Evolutionary conservation across 192 early-diverging fungal species (phyloP).

Genomic region (Coemansia biformis): DNA sequence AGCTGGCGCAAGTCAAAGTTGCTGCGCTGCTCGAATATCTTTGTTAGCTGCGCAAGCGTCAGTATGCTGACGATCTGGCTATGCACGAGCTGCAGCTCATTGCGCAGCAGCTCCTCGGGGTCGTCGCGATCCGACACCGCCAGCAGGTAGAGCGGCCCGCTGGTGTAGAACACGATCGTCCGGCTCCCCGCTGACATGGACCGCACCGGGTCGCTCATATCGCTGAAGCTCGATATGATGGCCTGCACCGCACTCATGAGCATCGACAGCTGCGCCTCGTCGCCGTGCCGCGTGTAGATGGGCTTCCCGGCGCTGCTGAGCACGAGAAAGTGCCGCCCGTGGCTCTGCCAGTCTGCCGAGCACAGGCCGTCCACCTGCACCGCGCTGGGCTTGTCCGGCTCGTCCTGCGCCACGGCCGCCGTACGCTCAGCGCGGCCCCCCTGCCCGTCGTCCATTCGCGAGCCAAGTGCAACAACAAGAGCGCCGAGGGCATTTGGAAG

Average conservation of each 20-base stretch:
- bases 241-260: constrained; percentile 90
- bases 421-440: too few relatives aligned
- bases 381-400: too few relatives aligned
- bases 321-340: constrained; percentile 82
- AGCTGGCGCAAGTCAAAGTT: constrained; percentile 87
- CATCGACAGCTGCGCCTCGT: constrained; percentile 79
- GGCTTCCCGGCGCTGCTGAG: constrained; percentile 92
- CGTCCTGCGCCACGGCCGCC: too few relatives aligned
- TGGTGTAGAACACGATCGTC: constrained; percentile 76
- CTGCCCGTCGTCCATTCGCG: too few relatives aligned
- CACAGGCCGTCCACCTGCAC: too few relatives aligned
- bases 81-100: constrained; percentile 74
- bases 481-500: too few relatives aligned
- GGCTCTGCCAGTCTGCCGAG: constrained; percentile 36
- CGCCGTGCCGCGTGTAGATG: constrained; percentile 88
- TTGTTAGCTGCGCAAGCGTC: constrained; percentile 70
- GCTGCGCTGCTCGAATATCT: constrained; percentile 77
- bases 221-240: constrained; percentile 76
- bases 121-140: constrained; percentile 76
- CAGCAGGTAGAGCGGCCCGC: constrained; percentile 79
- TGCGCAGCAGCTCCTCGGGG: constrained; percentile 68
- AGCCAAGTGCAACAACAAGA: too few relatives aligned
- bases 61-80: constrained; percentile 82
- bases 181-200: constrained; percentile 60
- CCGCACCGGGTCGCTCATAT: constrained; percentile 72